Evolutionary conservation across 352 stramenopile species (phyloP).

Genomic region (Pythium utonaiense): DNA sequence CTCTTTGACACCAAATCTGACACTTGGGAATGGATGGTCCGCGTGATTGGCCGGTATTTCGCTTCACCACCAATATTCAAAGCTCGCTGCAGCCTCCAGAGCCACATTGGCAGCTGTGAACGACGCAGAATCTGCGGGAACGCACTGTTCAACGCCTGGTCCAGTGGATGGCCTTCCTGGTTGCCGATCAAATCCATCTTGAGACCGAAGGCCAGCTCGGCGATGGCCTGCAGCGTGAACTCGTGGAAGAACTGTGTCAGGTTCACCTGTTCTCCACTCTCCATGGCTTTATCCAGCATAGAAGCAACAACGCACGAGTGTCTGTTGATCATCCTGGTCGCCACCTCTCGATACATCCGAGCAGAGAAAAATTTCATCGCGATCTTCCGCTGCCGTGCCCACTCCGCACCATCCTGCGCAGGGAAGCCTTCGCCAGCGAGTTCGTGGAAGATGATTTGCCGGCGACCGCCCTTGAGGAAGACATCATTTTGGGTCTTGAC

Average conservation of each 20-base stretch:
- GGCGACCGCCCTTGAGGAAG: slow-evolving; percentile 12
- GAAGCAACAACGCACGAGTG: neutral
- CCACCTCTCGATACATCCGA: slow-evolving; percentile 4
- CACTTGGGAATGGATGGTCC: slow-evolving; percentile 6
- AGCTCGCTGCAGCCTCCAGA: slow-evolving; percentile 18
- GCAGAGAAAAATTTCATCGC: slow-evolving; percentile 14
- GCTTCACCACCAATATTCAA: slow-evolving; percentile 12
- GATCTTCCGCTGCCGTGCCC: slow-evolving; percentile 17
- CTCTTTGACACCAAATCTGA: slow-evolving; percentile 14
- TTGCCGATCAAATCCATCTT: slow-evolving; percentile 13
- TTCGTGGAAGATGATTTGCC: slow-evolving; percentile 7
- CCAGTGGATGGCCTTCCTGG: slow-evolving; percentile 8
- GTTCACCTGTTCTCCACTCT: slow-evolving; percentile 3
- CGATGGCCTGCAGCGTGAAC: slow-evolving; percentile 26
- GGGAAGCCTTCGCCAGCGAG: slow-evolving; percentile 18
- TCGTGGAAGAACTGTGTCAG: slow-evolving; percentile 17
- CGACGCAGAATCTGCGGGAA: slow-evolving; percentile 11
- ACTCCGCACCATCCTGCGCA: slow-evolving; percentile 16
- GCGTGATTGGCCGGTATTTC: slow-evolving; percentile 5
- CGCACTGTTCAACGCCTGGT: slow-evolving; percentile 2
- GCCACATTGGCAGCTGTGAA: slow-evolving; percentile 8
- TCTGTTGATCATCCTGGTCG: slow-evolving; percentile 13
- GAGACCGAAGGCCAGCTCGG: slow-evolving; percentile 26
- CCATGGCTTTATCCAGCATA: slow-evolving; percentile 3
- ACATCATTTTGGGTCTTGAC: slow-evolving; percentile 12